Base-by-base conservation (phyloP, 2,329 filamentous ascomycete genomes). In the Cytospora mali region DNA sequence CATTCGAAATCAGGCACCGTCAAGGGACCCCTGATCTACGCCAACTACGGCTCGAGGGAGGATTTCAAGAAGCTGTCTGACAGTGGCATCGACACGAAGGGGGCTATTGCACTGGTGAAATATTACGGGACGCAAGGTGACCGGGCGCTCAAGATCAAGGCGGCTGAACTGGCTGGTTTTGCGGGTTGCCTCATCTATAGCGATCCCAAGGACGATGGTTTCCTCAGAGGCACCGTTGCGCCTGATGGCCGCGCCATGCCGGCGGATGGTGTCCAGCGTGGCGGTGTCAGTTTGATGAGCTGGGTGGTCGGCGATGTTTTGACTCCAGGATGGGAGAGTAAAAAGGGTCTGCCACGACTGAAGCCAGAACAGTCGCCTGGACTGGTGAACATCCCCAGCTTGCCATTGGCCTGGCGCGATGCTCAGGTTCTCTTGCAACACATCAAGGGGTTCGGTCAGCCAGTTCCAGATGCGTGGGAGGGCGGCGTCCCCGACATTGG, bases 231-330 rank as follows among this genome's bases (percentile, higher is more conserved):
- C 4, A 80, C 87, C 0, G 81, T 86, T 0, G 93, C 88, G 68
- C 93, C 94, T 0, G 80, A 90, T 27, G 93, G 93, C 39, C 86
- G 87, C 27, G 96, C 83, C 75, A 89, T 94, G 85, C 92, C 93
- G 0, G 82, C 84, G 1, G 92, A 95, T 71, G 90, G 88, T 52
- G 90, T 97, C 3, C 92, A 95, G 73, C 84, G 94, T 71, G 93
- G 90, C 4, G 84, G 87, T 5, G 95, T 97, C 28, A 89, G 89
- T 66, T 77, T 96, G 69, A 90, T 86, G 78, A 93, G 87, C 71
- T 93, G 88, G 86, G 85, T 97, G 4, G 77, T 96, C 0, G 95
- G 95, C 42, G 95, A 99, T 75, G 89, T 93, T n/a, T 82, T 98
- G 51, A 96, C 92, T 0, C 95, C 95, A 3, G 93, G 93, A 5